These are phyloP conservation scores for Multifurca ochricompacta DNA, from an alignment of 768 basidiomycete genomes.

Conservation along the genomic window DNA sequence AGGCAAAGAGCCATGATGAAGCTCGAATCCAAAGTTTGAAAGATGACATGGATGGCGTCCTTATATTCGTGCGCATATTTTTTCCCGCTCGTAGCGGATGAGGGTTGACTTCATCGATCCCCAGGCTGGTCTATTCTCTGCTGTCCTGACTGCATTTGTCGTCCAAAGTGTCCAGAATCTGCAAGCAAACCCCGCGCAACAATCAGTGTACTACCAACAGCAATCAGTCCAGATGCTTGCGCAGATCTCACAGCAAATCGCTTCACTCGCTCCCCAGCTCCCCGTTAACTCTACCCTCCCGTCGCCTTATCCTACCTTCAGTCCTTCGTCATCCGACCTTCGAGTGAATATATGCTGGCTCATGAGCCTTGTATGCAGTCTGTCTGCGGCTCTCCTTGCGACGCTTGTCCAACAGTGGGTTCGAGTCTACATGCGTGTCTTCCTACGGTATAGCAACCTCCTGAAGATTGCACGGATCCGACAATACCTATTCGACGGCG, in stretches of 20 bases:
- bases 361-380: constrained; percentile 29
- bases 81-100: too few relatives aligned
- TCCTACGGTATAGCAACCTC: constrained; percentile 26
- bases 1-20: too few relatives aligned
- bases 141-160: not conserved
- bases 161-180: not conserved
- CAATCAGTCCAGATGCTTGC: not conserved
- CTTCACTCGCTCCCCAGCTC: not conserved
- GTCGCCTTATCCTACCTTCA: constrained; percentile 7
- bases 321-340: constrained; percentile 26
- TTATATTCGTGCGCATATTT: too few relatives aligned
- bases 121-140: not conserved
- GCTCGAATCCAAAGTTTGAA: too few relatives aligned
- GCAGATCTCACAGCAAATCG: constrained; percentile 11
- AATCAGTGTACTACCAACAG: not conserved
- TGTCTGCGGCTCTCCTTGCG: constrained; percentile 37
- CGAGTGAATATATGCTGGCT: constrained; percentile 40
- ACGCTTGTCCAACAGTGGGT: constrained; percentile 46
- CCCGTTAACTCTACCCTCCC: not conserved
- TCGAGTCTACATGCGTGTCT: constrained; percentile 28
- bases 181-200: not conserved
- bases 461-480: constrained; percentile 34
- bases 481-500: constrained; percentile 31
- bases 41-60: too few relatives aligned
- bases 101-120: too few relatives aligned